Evolutionary conservation across 371 early-diverging fungal species (phyloP), one percentile per base, ranked within the genome.

Genomic region (Zopfochytrium polystomum): DNA sequence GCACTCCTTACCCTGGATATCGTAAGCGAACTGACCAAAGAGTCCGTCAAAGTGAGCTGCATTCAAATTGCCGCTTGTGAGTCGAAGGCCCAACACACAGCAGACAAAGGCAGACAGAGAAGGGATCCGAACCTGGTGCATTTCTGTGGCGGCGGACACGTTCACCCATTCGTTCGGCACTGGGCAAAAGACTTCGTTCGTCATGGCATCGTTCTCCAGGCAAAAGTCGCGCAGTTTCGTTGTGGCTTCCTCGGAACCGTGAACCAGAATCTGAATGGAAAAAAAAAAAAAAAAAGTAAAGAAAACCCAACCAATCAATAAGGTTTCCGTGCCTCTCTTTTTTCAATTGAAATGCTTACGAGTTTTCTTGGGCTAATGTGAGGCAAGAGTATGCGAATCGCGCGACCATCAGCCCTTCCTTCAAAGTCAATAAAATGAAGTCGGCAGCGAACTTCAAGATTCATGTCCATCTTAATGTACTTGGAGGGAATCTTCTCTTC

Each of bases 371-470:
- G 92, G 13, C 84, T 85, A 38, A 94, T 80, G 55, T 88, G 89
- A 25, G 89, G 83, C 18, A 95, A 68, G 60, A 96, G 93, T 43
- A 87, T 91, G 67, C 84, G 87, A 52, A 94, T 79, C 1, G 93
- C 90, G 53, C 82, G 74, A 55, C 90, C 92, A 70, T 96, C 96
- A 0, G 93, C 82, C 23, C 88, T 80, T 34, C 97, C 97, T 68
- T 93, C 95, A 52, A 95, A 73, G 75, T 95, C 96, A 2, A 96
- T 84, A 72, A 86, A 95, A 35, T 82, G 73, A 25, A 95, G 63
- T 44, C 79, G 73, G 70, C 95, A 95, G 5, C 69, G 74, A 13
- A 95, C 63, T 0, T 75, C 55, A 15, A 95, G 55, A n/a, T 72
- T 73, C 34, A 82, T 71, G 31, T 82, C 71, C 31, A 75, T 72